Conservation (phyloP, 257 asterid genomes). For the Gentiana dahurica region DNA sequence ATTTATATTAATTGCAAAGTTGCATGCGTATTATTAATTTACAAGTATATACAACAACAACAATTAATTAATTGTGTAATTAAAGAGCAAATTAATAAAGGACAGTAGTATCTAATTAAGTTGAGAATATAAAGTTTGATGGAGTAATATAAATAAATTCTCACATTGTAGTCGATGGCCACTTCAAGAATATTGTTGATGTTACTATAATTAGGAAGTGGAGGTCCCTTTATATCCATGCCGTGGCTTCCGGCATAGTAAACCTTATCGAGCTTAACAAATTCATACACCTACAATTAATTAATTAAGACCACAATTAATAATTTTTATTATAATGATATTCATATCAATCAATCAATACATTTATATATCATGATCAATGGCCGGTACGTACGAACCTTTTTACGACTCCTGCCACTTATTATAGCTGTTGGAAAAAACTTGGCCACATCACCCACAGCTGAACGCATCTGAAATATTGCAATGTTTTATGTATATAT, state of each 20-base stretch:
- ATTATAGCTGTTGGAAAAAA: constrained; percentile 72
- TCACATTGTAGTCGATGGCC: constrained; percentile 1
- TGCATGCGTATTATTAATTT: no score
- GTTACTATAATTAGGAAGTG: constrained; percentile 24
- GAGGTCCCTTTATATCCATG: constrained; percentile 86
- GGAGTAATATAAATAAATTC: neutral
- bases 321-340: no score
- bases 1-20: no score
- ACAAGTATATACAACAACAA: no score
- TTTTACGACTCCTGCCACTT: constrained; percentile 73
- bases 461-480: constrained; percentile 59
- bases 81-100: no score
- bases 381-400: constrained; percentile 27
- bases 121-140: no score
- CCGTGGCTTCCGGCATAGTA: constrained; percentile 98
- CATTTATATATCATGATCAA: no score
- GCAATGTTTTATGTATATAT: no score
- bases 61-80: no score
- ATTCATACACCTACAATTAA: constrained; percentile 49
- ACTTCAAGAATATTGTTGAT: constrained; percentile 37
- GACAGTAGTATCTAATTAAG: no score
- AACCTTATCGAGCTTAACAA: constrained; percentile 66
- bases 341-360: no score
- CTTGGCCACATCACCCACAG: constrained; percentile 53
- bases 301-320: neutral